phyloP scores from a whole-genome alignment of 345 rosid genomes.

The Hibiscus syriacus region DNA sequence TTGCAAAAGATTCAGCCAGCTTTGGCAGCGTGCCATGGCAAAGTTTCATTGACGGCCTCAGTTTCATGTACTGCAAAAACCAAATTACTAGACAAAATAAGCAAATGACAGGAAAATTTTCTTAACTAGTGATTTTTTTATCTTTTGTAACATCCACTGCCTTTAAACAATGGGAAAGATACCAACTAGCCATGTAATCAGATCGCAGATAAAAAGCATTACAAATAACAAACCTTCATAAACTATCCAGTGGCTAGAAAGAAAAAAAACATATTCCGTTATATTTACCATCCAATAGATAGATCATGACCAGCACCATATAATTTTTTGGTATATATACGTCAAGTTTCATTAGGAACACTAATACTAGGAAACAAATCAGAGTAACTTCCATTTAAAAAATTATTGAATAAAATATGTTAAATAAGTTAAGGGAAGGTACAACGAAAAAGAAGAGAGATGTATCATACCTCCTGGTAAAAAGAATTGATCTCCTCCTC shows the following conservation, averaged over 20 bases:
- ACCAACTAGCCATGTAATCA: no score
- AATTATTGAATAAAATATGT: not conserved
- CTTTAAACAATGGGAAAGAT: no score
- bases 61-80: not conserved
- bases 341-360: not conserved
- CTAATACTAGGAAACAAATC: not conserved
- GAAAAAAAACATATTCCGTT: not conserved
- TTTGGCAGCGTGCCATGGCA: not conserved
- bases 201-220: no score
- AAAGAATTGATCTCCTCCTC: slow-evolving; percentile 73
- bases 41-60: not conserved
- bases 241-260: not conserved
- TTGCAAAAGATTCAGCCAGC: not conserved
- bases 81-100: not conserved
- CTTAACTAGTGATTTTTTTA: no score
- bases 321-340: not conserved
- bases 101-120: not conserved
- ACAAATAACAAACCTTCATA: no score
- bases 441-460: not conserved
- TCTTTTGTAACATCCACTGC: no score
- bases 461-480: slow-evolving; percentile 43
- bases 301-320: not conserved
- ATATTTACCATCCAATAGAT: not conserved
- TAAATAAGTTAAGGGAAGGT: no score
- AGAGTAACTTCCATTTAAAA: not conserved